These are phyloP conservation scores for Cicer bijugum DNA, from an alignment of 306 rosid species.

Conservation along the genomic window DNA sequence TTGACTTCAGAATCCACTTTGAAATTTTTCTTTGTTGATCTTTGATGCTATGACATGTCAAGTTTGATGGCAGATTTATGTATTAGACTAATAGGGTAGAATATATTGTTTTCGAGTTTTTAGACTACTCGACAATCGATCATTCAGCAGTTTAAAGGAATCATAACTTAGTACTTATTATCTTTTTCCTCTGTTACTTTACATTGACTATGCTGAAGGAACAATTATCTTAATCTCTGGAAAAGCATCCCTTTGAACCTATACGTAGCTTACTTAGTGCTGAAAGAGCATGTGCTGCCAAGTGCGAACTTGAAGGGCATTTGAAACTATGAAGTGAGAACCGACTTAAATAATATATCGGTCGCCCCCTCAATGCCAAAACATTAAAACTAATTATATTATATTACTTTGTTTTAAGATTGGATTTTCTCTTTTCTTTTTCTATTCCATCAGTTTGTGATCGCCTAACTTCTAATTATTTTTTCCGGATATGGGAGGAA, in stretches of 20 bases:
- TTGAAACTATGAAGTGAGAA: conserved; percentile 6
- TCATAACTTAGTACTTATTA: background rate
- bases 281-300: conserved; percentile 11
- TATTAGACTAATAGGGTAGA: background rate
- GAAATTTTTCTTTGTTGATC: background rate
- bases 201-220: conserved; percentile 7
- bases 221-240: background rate
- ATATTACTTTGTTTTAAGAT: conserved; percentile 22
- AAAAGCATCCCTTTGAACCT: conserved; percentile 28
- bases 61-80: background rate
- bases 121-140: conserved; percentile 12
- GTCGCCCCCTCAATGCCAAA: background rate
- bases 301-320: background rate
- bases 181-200: conserved; percentile 24
- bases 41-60: conserved; percentile 1
- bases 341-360: background rate
- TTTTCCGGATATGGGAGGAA: conserved; percentile 14
- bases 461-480: conserved; percentile 29
- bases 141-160: conserved; percentile 7
- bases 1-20: background rate
- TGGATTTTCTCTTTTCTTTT: conserved; percentile 30
- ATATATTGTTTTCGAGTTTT: conserved; percentile 19
- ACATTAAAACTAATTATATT: conserved; percentile 5
- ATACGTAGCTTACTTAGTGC: background rate
- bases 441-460: conserved; percentile 25